phyloP scores from a whole-genome alignment of 2,329 filamentous ascomycete genomes.

The Penicillium decumbens region DNA sequence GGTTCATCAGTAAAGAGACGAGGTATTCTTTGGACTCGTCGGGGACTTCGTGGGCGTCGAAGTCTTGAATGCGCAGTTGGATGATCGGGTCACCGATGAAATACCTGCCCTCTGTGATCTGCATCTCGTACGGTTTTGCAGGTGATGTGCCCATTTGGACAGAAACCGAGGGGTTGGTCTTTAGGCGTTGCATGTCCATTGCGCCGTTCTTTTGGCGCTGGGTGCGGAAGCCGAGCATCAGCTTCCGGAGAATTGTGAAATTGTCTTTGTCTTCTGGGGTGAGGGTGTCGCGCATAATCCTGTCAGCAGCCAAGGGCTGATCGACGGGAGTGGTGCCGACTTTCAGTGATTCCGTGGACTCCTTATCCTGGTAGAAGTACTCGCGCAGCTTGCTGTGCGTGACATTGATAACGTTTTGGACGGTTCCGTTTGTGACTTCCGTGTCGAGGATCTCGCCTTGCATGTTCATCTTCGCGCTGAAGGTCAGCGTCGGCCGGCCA shows the following conservation, averaged over 20 bases:
- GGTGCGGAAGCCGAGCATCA: constrained; percentile 39
- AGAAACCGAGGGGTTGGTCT: constrained; percentile 17
- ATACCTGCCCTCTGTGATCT: constrained; percentile 30
- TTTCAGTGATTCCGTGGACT: constrained; percentile 18
- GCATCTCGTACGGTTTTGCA: constrained; percentile 27
- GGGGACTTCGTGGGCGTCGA: constrained; percentile 36
- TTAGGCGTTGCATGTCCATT: constrained; percentile 28
- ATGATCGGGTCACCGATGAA: constrained; percentile 44
- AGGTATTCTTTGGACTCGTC: constrained; percentile 40
- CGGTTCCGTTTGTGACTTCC: constrained; percentile 50
- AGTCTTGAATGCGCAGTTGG: constrained; percentile 24
- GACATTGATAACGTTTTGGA: constrained; percentile 53
- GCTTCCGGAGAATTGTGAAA: constrained; percentile 34
- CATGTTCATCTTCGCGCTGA: constrained; percentile 53
- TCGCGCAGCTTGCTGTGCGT: constrained; percentile 44
- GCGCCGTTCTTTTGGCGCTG: constrained; percentile 38
- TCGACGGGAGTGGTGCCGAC: constrained; percentile 31
- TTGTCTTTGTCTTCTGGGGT: constrained; percentile 32
- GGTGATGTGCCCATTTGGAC: constrained; percentile 24
- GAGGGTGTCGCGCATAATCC: constrained; percentile 26
- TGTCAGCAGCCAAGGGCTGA: constrained; percentile 9
- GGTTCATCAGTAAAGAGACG: constrained; percentile 51
- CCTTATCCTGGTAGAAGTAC: constrained; percentile 32
- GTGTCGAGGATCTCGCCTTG: constrained; percentile 52
- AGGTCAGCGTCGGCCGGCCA: constrained; percentile 56